A percentile compares a stretch with the other conserved stretches of the same genome.
phyloP scores from a whole-genome alignment of 345 rosid genomes.

The Pseudoturritis turrita region DNA sequence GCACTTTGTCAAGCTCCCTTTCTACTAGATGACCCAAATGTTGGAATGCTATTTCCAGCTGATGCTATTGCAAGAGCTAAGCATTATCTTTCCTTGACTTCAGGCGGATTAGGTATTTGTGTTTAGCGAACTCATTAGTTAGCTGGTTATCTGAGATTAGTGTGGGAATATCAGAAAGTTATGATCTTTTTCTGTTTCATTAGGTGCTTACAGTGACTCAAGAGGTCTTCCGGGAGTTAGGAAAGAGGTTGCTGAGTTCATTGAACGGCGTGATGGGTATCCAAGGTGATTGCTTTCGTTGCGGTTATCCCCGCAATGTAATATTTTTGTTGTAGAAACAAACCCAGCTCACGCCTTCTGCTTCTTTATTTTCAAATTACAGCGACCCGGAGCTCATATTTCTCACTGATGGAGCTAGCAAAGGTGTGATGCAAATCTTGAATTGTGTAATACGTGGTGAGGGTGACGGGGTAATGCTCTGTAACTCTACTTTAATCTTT shows the following conservation, averaged over 20 bases:
- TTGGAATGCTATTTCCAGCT: constrained; percentile 83
- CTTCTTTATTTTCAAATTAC: constrained; percentile 29
- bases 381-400: constrained; percentile 95
- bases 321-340: not conserved
- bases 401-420: constrained; percentile 99
- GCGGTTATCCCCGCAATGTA: not conserved
- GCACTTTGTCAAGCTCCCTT: constrained; percentile 99
- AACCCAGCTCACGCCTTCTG: constrained; percentile 25
- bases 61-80: constrained; percentile 96
- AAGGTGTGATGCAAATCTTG: constrained; percentile 97
- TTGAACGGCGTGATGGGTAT: constrained; percentile 88
- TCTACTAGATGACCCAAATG: constrained; percentile 93
- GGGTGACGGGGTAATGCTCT: constrained; percentile 80
- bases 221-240: constrained; percentile 88
- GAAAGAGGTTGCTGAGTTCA: constrained; percentile 95
- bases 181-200: not conserved
- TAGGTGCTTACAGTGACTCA: constrained; percentile 98
- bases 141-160: not conserved
- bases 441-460: constrained; percentile 77
- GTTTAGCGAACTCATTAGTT: not conserved
- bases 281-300: constrained; percentile 62
- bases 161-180: not conserved
- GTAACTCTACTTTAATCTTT: no score
- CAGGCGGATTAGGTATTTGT: constrained; percentile 91
- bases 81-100: constrained; percentile 75